These are phyloP conservation scores for Suhomyces taliae DNA, from an alignment of 1,139 yeast species.

Conservation along the genomic window DNA sequence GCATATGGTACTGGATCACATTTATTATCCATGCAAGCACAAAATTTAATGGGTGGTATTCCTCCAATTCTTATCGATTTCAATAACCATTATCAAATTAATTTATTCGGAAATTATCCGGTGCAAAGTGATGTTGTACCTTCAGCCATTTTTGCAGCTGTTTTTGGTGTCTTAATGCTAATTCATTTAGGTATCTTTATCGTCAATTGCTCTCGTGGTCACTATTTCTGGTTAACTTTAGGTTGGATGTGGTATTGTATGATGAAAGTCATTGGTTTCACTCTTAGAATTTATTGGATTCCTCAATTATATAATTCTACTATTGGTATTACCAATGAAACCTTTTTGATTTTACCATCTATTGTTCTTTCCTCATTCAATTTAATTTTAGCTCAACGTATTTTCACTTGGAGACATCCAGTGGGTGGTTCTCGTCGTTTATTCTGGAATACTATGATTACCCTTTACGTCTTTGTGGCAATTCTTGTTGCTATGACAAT, in stretches of 20 bases:
- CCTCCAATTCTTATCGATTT: conserved; percentile 25
- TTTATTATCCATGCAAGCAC: conserved; percentile 18
- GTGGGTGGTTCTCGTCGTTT: conserved; percentile 43
- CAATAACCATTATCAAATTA: conserved; percentile 22
- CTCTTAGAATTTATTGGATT: conserved; percentile 33
- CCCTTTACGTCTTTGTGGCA: conserved; percentile 30
- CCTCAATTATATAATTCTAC: conserved; percentile 24
- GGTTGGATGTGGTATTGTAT: conserved; percentile 34
- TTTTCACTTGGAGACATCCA: conserved; percentile 50
- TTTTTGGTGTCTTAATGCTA: conserved; percentile 27
- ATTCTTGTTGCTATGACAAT: conserved; percentile 35
- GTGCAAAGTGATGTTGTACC: conserved; percentile 29
- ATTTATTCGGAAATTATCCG: conserved; percentile 42
- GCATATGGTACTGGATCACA: conserved; percentile 23
- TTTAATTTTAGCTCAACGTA: conserved; percentile 43
- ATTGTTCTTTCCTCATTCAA: conserved; percentile 37
- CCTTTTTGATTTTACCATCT: conserved; percentile 35
- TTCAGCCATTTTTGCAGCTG: conserved; percentile 29
- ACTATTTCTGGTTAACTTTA: conserved; percentile 34
- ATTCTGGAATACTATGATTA: conserved; percentile 38
- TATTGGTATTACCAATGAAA: conserved; percentile 34
- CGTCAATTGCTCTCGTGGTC: conserved; percentile 36
- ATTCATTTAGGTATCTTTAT: conserved; percentile 29
- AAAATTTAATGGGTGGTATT: conserved; percentile 24
- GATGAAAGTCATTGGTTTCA: conserved; percentile 33